Base-by-base conservation (phyloP, 2,329 filamentous ascomycete species). In the Colletotrichum costaricense region DNA sequence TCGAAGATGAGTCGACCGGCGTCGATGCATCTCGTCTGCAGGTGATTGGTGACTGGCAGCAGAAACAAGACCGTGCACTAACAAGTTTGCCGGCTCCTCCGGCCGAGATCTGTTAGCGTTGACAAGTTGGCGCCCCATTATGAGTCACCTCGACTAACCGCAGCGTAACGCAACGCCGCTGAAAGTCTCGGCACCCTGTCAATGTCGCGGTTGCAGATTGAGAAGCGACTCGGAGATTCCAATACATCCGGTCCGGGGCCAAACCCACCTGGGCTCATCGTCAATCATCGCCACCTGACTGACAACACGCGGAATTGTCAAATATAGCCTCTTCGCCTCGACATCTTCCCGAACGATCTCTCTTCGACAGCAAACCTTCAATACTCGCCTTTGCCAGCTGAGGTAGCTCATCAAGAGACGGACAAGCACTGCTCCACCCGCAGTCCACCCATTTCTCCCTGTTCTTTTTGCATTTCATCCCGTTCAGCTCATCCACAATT, bases 401-500 rank as follows among this genome's bases (percentile, higher is more conserved):
- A 30, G 63, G 63, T 72, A 55, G 24, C 63, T 63, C 42, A 49
- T 49, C 19, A 49, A 49, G 42, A n/a, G 5, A 46, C 63, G 56
- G 60, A 42, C 69, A 68, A 73, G 54, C 62, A 66, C 59, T 73
- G 60, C 55, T 74, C 42, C 24, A 28, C 59, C 30, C 19, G 69
- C 70, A 73, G 62, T 52, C 33, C 26, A 24, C 22, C 14, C n/a
- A 11, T n/a, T 14, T 14, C 30, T 35, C 56, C 28, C 28, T 11
- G 22, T 14, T 30, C 66, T 33, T 2, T 64, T 58, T 74, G 63
- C 70, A 63, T 67, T 74, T 63, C 58, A 7, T 49, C 33, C 67
- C 60, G 72, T 75, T 72, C 74, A 74, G 74, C 72, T 74, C 74
- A 72, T 57, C 57, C 19, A 75, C 59, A 67, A 72, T 72, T 64